phyloP scores from a whole-genome alignment of 2,329 filamentous ascomycete species.

The Diaporthe sp. region DNA sequence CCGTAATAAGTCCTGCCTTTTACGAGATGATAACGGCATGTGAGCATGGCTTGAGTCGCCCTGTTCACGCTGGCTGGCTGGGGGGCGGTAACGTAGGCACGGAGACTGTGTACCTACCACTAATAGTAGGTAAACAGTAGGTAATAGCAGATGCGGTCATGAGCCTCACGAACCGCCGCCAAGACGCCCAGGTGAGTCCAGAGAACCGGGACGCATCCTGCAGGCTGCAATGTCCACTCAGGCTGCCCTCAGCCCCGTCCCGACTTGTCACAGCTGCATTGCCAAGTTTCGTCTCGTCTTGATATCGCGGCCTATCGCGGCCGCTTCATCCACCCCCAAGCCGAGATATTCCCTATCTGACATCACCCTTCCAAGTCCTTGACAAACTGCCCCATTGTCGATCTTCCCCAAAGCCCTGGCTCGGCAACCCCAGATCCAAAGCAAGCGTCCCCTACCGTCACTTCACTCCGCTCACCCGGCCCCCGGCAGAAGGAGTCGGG shows the following conservation, averaged over 20 bases:
- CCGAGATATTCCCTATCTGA: slow-evolving; percentile 40
- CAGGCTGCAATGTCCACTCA: slow-evolving; percentile 16
- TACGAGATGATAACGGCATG: slow-evolving; percentile 26
- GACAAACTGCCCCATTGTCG: slow-evolving; percentile 4
- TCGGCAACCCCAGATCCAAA: slow-evolving; percentile 15
- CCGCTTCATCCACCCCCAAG: slow-evolving; percentile 9
- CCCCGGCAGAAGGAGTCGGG: background rate
- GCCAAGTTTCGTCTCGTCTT: slow-evolving; percentile 20
- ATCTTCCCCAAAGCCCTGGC: slow-evolving; percentile 5
- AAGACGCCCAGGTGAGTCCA: slow-evolving; percentile 30
- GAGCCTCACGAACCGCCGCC: slow-evolving; percentile 24
- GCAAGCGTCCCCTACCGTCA: background rate
- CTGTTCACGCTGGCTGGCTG: background rate
- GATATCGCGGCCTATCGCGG: slow-evolving; percentile 16
- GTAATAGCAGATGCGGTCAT: background rate
- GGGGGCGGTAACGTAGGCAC: background rate
- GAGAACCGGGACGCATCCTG: slow-evolving; percentile 33
- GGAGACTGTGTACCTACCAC: background rate
- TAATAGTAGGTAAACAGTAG: background rate
- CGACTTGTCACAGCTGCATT: slow-evolving; percentile 18
- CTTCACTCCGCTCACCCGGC: slow-evolving; percentile 29
- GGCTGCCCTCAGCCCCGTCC: background rate
- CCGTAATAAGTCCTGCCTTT: slow-evolving; percentile 27
- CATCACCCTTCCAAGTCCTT: slow-evolving; percentile 27
- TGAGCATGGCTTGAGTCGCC: slow-evolving; percentile 22